Evolutionary conservation across 2,329 filamentous ascomycete species (phyloP), one percentile per base, ranked within the genome.

Genomic region (Fonsecaea multimorphosa): DNA sequence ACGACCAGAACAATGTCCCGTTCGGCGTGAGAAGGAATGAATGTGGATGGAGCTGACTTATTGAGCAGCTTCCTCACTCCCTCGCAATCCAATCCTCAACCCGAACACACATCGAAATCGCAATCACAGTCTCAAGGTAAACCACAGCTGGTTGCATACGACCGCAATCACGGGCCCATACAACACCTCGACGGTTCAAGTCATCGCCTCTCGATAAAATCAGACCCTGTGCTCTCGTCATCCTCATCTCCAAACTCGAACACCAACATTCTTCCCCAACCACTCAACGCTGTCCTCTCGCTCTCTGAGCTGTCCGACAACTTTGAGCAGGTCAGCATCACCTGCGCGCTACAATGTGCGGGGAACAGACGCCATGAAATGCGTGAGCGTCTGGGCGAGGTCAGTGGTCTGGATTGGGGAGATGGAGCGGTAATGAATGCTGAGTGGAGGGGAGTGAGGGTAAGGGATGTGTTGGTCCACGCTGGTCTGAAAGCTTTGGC

Each of bases 341-440:
- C 82, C 24, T 85, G 83, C 65, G 83, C 84, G 1, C 76, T 88
- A 0, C 84, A 87, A 76, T 88, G 86, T 67, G 85, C 86, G 1
- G 86, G 85, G 16, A 87, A 87, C 69, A 77, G 86, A 4, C 81
- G 86, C 6, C 85, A 87, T 71, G 85, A 84, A 1, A 87, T 87
- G 85, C 83, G 85, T 22, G 87, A 83, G 0, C 77, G 81, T 65
- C 73, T 87, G n/a, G 85, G 85, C 70, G 85, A 87, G 73, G 85
- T 87, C 3, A 76, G 80, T 40, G 85, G 86, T 0, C 81, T 88
- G 46, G 84, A 87, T 70, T 88, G 86, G 86, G 80, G 80, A 36
- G 85, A 86, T 69, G 85, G 82, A 44, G 86, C 85, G 0, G 81
- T 87, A 22, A 87, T 87, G 84, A 87, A 87, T 70, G 86, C 84